Percentiles rank a stretch among this genome's conserved stretches.
These are phyloP conservation scores for Aureobasidium musti DNA, from an alignment of 2,329 filamentous ascomycete species.

Conservation along the genomic window DNA sequence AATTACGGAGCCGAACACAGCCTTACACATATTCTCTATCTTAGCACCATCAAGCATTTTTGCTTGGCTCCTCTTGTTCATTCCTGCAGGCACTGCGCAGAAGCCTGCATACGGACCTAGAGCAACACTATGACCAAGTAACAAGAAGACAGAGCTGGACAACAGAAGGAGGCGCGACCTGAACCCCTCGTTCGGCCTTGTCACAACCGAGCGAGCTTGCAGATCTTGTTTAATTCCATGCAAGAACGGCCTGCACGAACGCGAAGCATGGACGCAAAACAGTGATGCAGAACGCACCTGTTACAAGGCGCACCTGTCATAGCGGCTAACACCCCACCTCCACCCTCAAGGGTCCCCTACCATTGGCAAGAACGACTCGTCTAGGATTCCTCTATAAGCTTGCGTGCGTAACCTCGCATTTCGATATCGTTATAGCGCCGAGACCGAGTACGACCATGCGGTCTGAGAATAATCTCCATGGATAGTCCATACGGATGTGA, in stretches of 20 bases:
- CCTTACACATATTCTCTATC: too few relatives aligned
- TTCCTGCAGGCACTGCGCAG: neutral
- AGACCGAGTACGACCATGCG: neutral
- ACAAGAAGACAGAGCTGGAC: neutral
- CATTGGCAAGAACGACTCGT: neutral
- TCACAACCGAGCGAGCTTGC: neutral
- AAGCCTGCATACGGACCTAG: neutral
- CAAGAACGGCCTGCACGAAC: neutral
- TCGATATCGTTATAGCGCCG: neutral
- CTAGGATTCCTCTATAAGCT: neutral
- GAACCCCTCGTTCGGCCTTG: neutral
- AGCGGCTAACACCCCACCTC: neutral
- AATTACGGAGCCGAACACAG: too few relatives aligned
- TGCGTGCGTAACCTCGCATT: neutral
- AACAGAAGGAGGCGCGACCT: neutral
- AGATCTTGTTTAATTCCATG: neutral
- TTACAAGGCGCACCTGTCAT: constrained; percentile 1
- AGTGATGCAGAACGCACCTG: too few relatives aligned
- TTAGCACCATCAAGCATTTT: too few relatives aligned
- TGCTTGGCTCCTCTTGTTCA: too few relatives aligned
- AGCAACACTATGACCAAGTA: neutral
- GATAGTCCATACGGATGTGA: neutral
- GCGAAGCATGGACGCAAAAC: neutral
- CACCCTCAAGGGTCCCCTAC: neutral
- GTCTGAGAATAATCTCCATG: neutral